Evolutionary conservation across 1,284 basidiomycete species (phyloP), one percentile per base, ranked within the genome.

Genomic region (Leucoagaricus sp.): DNA sequence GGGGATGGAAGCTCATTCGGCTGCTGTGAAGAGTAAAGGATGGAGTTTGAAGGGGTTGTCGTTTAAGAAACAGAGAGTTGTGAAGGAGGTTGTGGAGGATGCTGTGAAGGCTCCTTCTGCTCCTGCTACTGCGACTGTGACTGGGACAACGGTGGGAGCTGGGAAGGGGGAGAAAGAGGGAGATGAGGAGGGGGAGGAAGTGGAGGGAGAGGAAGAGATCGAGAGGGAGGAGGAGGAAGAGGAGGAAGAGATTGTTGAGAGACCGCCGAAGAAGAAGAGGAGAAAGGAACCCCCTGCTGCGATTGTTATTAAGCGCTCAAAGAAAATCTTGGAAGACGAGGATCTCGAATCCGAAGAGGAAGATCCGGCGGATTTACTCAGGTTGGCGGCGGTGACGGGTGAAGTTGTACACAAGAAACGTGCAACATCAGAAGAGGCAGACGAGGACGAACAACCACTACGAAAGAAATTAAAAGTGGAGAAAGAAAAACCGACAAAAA

Each of bases 11-110:
- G 61, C 66, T 60, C 60, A 60, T 31, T 62, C 58, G 50, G 72
- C 67, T 64, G 65, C 66, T 40, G 58, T 63, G 19, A 78, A 77
- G 67, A 76, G 71, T 64, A 71, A 69, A 58, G 79, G 81, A 28
- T 34, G 38, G 51, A 46, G 60, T 56, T 70, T 89, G 65, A 86
- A 86, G 67, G 83, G 81, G 2, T 64, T 90, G 64, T 88, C 86
- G 52, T 89, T 90, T 69, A 84, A 82, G 70, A 87, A 84, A 70
- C 79, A 80, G 66, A 77, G 75, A 55, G 83, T 82, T 66, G 74
- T 77, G 51, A 64, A 65, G 53, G 64, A 74, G 53, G 69, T 70
- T 47, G 72, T 72, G 47, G 67, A 67, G 59, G 64, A 69, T 31
- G 72, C 67, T 13, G 49, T 56, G 6, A 21, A 10, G 13, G 42